phyloP scores from a whole-genome alignment of 1,284 basidiomycete genomes.

The Xerocomus subilludens region DNA sequence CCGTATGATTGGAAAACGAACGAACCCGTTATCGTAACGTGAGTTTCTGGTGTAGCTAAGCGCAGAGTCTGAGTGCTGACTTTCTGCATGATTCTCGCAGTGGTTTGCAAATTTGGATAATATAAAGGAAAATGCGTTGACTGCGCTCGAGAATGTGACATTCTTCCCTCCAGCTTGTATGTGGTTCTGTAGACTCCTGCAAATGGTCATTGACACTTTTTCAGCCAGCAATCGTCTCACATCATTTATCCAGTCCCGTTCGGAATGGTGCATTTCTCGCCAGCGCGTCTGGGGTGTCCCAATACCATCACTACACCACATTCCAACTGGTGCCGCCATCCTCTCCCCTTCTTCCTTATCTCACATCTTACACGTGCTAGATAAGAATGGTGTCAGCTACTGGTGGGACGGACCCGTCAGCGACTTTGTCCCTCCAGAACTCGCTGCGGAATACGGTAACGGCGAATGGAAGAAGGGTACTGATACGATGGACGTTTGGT shows the following conservation, averaged over 20 bases:
- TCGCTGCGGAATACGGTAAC: constrained; percentile 60
- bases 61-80: constrained; percentile 25
- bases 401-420: constrained; percentile 94
- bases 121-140: constrained; percentile 82
- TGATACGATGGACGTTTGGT: constrained; percentile 99
- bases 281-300: constrained; percentile 99
- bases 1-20: constrained; percentile 99
- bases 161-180: constrained; percentile 84
- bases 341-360: constrained; percentile 76
- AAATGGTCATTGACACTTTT: constrained; percentile 23
- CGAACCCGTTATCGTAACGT: constrained; percentile 91
- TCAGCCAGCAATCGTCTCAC: constrained; percentile 87
- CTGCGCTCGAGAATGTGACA: constrained; percentile 75
- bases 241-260: constrained; percentile 86
- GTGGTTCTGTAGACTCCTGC: constrained; percentile 7
- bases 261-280: constrained; percentile 99
- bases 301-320: constrained; percentile 89
- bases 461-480: constrained; percentile 77
- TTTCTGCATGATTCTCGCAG: constrained; percentile 75
- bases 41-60: constrained; percentile 40
- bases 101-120: constrained; percentile 95
- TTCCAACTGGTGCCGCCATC: constrained; percentile 71
- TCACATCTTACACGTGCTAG: constrained; percentile 83
- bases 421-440: constrained; percentile 80
- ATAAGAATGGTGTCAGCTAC: constrained; percentile 77